Base-by-base conservation (phyloP, 2,329 filamentous ascomycete genomes). In the Capronia americana region DNA sequence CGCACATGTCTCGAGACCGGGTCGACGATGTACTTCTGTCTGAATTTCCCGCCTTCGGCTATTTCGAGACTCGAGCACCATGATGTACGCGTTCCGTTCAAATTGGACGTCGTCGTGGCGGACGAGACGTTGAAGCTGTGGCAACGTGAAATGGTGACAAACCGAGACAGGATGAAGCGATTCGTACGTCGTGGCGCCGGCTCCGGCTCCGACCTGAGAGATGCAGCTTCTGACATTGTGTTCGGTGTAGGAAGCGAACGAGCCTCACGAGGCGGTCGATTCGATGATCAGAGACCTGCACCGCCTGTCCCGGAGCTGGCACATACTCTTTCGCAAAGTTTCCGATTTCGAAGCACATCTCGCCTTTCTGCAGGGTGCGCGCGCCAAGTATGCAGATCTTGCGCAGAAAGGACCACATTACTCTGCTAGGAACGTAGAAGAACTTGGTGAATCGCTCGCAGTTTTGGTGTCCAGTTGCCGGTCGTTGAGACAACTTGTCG, bases 111-210 rank as follows among this genome's bases (percentile, higher is more conserved):
- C 7, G 24, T 59, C 11, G 26, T 41, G 8, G 57, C 44, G 2
- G 57, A 59, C 20, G 57, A 59, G 57, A 50, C 44, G 44, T 28
- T 59, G 28, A 50, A 46, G 26, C 24, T 23, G n/a, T 59, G 57
- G 57, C 57, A 59, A 44, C 57, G 23, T 11, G 44, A 59, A 14
- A 51, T 59, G 44, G 41, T 23, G 24, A 32, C 41, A 24, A 28
- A 32, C 26, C 17, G 57, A 14, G 23, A 26, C 26, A 20, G 24
- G 5, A 48, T 59, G 57, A 59, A 59, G 44, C 57, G 30, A 50
- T 50, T 59, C 20, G 57, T 59, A 30, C 6, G 57, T 32, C 11
- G 11, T 32, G 23, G 4, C 44, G 10, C 24, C 11, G 30, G 30
- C 26, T 10, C 11, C 4, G n/a, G n/a, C n/a, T n/a, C n/a, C n/a